These are phyloP conservation scores for Chaetomium cochliodes DNA, from an alignment of 495 filamentous ascomycete genomes.

Conservation along the genomic window DNA sequence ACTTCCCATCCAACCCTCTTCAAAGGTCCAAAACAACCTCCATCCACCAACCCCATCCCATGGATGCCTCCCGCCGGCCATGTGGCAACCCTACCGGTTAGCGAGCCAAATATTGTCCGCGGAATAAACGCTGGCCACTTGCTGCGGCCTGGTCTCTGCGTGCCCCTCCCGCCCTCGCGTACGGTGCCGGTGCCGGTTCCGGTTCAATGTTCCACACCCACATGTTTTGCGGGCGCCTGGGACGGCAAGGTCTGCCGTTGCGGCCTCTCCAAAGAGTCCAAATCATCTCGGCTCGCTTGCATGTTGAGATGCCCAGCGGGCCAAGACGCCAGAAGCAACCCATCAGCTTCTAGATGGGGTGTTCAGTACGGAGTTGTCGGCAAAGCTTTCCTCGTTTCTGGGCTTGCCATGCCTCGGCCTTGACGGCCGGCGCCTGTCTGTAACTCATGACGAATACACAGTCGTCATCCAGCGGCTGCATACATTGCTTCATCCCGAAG, in stretches of 20 bases:
- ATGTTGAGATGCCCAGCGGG: neutral
- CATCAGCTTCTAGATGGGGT: neutral
- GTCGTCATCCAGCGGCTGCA: too few relatives aligned
- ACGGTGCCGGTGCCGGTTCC: neutral
- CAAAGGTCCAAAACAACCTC: neutral
- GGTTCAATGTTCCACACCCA: too few relatives aligned
- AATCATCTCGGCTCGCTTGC: neutral
- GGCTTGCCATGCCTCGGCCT: neutral
- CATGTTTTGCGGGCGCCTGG: constrained; percentile 15
- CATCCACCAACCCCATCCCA: neutral
- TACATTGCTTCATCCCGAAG: too few relatives aligned
- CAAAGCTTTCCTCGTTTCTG: neutral
- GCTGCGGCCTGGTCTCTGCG: constrained; percentile 22
- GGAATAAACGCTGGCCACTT: constrained; percentile 29
- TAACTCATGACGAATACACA: neutral
- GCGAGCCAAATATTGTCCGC: constrained; percentile 4
- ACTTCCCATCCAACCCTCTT: neutral
- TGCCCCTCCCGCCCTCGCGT: neutral
- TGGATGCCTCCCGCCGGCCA: neutral
- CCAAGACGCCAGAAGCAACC: neutral
- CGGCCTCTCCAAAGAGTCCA: too few relatives aligned
- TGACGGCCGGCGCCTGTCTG: neutral
- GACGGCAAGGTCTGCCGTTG: neutral
- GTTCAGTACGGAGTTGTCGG: constrained; percentile 1
- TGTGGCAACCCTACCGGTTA: constrained; percentile 16